Percentiles rank a stretch among this genome's conserved stretches.
phyloP scores from a whole-genome alignment of 192 early-diverging fungal genomes.

The Chytriomyces sp. region DNA sequence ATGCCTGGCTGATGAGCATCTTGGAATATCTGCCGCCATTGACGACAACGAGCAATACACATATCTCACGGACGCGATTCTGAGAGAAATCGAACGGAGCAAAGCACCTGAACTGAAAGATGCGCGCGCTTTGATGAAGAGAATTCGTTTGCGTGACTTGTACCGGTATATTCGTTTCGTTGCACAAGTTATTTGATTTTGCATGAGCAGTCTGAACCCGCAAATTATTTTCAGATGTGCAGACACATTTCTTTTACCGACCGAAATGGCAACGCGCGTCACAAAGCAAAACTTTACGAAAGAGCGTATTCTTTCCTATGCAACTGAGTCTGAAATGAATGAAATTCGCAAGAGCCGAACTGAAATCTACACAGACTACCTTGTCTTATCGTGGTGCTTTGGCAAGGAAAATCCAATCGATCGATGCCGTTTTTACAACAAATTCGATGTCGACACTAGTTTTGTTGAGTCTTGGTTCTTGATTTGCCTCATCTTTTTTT shows the following conservation, averaged over 20 bases:
- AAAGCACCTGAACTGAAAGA: constrained; percentile 55
- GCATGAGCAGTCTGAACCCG: background rate
- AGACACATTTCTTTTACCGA: constrained; percentile 22
- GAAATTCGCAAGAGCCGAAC: constrained; percentile 39
- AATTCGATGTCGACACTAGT: constrained; percentile 54
- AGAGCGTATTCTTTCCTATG: constrained; percentile 56
- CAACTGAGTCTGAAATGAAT: constrained; percentile 42
- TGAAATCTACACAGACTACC: constrained; percentile 77
- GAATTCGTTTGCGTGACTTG: constrained; percentile 79
- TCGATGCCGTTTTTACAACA: constrained; percentile 77
- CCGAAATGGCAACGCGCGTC: constrained; percentile 9
- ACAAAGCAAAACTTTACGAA: constrained; percentile 61
- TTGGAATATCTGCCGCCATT: constrained; percentile 66
- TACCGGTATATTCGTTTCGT: constrained; percentile 69
- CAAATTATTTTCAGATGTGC: constrained; percentile 14
- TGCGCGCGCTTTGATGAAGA: constrained; percentile 71
- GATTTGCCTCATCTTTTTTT: constrained; percentile 12
- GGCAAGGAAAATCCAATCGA: constrained; percentile 87
- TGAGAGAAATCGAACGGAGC: constrained; percentile 60
- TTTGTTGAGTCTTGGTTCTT: background rate
- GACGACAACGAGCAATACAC: constrained; percentile 70
- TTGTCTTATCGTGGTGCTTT: constrained; percentile 85
- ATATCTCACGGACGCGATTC: constrained; percentile 80
- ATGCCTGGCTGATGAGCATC: constrained; percentile 73
- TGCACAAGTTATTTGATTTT: background rate